phyloP scores from a whole-genome alignment of 1,284 basidiomycete genomes.

The Coniferiporia weirii region DNA sequence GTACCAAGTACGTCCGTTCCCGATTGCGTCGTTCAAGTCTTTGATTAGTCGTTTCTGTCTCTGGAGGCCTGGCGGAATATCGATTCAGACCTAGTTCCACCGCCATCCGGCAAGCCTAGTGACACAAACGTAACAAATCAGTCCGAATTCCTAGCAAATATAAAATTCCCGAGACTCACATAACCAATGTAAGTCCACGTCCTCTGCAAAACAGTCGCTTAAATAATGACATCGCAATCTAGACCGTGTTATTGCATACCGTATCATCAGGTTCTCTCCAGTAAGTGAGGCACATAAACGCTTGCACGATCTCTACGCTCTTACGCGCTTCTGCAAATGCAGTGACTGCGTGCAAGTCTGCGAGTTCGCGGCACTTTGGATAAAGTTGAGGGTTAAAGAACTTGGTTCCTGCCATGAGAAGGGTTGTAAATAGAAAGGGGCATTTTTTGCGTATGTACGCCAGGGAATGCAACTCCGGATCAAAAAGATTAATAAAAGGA shows the following conservation, averaged over 20 bases:
- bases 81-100: conserved; percentile 74
- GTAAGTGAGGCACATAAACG: conserved; percentile 78
- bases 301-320: conserved; percentile 77
- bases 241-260: conserved; percentile 29
- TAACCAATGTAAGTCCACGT: conserved; percentile 84
- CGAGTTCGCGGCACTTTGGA: conserved; percentile 60
- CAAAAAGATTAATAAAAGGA: conserved; percentile 81
- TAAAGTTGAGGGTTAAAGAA: conserved; percentile 74
- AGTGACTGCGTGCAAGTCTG: conserved; percentile 64
- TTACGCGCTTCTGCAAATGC: conserved; percentile 75
- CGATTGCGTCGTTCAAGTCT: conserved; percentile 70
- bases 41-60: conserved; percentile 57
- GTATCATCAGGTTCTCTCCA: conserved; percentile 83
- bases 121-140: conserved; percentile 11
- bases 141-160: conserved; percentile 19
- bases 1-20: conserved; percentile 76
- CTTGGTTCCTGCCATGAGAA: conserved; percentile 80
- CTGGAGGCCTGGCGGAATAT: conserved; percentile 47
- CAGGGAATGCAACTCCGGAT: conserved; percentile 70
- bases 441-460: conserved; percentile 68
- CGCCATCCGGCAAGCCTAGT: conserved; percentile 78
- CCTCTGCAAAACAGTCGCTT: conserved; percentile 37
- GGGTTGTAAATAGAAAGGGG: conserved; percentile 75
- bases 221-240: neutral
- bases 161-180: conserved; percentile 38